A percentile compares a stretch with the other conserved stretches of the same genome.
Evolutionary conservation across 768 basidiomycete genomes (phyloP).

Genomic region (Leccinum subgranulosum): DNA sequence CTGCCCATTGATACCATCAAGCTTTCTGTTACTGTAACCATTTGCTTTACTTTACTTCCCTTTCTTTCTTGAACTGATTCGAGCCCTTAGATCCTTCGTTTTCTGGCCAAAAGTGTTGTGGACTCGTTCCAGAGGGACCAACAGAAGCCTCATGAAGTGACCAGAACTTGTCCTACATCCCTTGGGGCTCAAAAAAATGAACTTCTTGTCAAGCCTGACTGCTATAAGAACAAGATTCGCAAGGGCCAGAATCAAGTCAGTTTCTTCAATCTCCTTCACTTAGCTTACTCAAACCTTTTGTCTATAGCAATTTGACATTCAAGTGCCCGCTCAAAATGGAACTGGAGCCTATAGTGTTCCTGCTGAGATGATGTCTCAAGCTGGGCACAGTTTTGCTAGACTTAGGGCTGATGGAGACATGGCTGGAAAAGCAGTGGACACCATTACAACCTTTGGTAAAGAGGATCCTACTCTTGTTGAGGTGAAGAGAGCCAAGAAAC

Average conservation of each 20-base stretch:
- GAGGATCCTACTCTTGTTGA: slow-evolving; percentile 61
- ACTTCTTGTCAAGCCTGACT: slow-evolving; percentile 19
- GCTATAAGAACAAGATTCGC: slow-evolving; percentile 31
- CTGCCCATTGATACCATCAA: slow-evolving; percentile 25
- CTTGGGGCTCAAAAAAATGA: slow-evolving; percentile 9
- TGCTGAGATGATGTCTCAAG: slow-evolving; percentile 17
- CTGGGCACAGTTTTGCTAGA: slow-evolving; percentile 16
- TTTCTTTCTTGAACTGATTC: not conserved
- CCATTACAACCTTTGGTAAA: slow-evolving; percentile 50
- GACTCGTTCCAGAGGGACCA: slow-evolving; percentile 26
- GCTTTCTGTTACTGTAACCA: slow-evolving; percentile 18
- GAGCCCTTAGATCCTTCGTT: slow-evolving; percentile 20
- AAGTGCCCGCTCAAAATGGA: slow-evolving; percentile 17
- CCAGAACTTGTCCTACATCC: slow-evolving; percentile 18
- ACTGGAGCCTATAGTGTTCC: slow-evolving; percentile 23
- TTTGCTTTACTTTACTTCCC: not conserved
- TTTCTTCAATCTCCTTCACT: not conserved
- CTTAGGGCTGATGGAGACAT: slow-evolving; percentile 24
- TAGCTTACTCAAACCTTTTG: not conserved
- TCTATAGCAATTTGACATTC: slow-evolving; percentile 18
- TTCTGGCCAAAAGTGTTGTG: slow-evolving; percentile 25
- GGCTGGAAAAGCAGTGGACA: slow-evolving; percentile 29
- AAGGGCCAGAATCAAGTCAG: slow-evolving; percentile 39
- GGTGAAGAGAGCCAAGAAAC: slow-evolving; percentile 30
- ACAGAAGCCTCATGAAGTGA: slow-evolving; percentile 25